Evolutionary conservation across 768 basidiomycete species (phyloP).

Genomic region (Lactarius sanguifluus): DNA sequence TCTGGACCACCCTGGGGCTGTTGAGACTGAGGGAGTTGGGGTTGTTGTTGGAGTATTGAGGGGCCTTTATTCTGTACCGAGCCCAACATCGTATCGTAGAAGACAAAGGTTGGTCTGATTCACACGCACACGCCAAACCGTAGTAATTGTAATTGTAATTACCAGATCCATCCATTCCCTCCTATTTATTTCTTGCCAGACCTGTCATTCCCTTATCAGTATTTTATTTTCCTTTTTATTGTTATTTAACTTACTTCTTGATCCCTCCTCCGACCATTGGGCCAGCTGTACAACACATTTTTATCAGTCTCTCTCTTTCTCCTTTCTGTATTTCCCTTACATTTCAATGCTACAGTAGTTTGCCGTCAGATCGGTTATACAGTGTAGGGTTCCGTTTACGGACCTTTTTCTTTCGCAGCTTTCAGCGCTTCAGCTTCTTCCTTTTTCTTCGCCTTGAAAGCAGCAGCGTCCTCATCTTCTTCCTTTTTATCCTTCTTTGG

Average conservation of each 20-base stretch:
- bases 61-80: conserved; percentile 50
- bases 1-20: conserved; percentile 50
- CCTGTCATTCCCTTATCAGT: conserved; percentile 37
- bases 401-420: conserved; percentile 71
- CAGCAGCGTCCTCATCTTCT: conserved; percentile 65
- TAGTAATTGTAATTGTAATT: conserved; percentile 1
- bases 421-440: conserved; percentile 71
- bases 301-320: conserved; percentile 22
- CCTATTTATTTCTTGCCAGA: conserved; percentile 65
- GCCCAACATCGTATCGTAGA: conserved; percentile 71
- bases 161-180: background rate
- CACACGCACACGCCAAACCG: background rate
- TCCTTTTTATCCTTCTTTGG: conserved; percentile 82
- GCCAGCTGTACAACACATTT: conserved; percentile 48
- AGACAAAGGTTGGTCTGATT: conserved; percentile 21
- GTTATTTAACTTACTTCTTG: conserved; percentile 66
- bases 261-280: conserved; percentile 66
- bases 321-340: conserved; percentile 38
- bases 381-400: conserved; percentile 27
- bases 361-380: conserved; percentile 14
- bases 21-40: conserved; percentile 49
- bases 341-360: conserved; percentile 49
- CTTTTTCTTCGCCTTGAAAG: conserved; percentile 77
- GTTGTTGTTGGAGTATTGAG: conserved; percentile 52
- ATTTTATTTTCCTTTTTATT: background rate